phyloP scores from a whole-genome alignment of 2,329 filamentous ascomycete species.

The Cryoendolithus antarcticus region DNA sequence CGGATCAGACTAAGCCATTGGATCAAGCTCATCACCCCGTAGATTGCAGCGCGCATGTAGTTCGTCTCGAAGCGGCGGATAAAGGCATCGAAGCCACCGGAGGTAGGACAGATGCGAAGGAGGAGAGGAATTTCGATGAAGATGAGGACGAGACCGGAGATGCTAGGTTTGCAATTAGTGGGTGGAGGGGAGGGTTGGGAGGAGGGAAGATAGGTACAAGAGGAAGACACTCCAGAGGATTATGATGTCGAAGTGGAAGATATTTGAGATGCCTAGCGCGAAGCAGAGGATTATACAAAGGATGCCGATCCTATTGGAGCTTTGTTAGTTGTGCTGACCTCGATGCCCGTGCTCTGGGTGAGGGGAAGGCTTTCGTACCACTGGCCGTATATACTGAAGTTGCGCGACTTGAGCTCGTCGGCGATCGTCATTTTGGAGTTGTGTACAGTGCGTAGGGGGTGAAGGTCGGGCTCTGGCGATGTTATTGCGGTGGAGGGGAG shows the following conservation, averaged over 20 bases:
- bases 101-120: conserved; percentile 94
- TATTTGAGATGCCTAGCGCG: conserved; percentile 55
- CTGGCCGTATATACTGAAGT: conserved; percentile 42
- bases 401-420: conserved; percentile 52
- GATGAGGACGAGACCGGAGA: conserved; percentile 37
- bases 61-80: conserved; percentile 91
- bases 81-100: conserved; percentile 70
- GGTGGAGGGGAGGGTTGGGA: background rate
- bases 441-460: background rate
- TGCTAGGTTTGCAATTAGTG: conserved; percentile 20
- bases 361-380: background rate
- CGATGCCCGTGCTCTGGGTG: background rate
- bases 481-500: background rate
- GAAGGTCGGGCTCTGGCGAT: conserved; percentile 10
- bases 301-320: conserved; percentile 37
- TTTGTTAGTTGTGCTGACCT: conserved; percentile 3
- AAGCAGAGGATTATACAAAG: conserved; percentile 53
- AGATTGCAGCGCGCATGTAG: conserved; percentile 88
- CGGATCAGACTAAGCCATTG: conserved; percentile 71
- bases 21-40: conserved; percentile 63
- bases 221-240: conserved; percentile 48
- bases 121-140: conserved; percentile 73
- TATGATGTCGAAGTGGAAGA: conserved; percentile 48
- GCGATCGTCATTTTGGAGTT: conserved; percentile 40
- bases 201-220: conserved; percentile 28